Percentiles rank a stretch among this genome's conserved stretches.
These are phyloP conservation scores for Choiromyces venosus DNA, from an alignment of 495 filamentous ascomycete genomes.

Conservation along the genomic window DNA sequence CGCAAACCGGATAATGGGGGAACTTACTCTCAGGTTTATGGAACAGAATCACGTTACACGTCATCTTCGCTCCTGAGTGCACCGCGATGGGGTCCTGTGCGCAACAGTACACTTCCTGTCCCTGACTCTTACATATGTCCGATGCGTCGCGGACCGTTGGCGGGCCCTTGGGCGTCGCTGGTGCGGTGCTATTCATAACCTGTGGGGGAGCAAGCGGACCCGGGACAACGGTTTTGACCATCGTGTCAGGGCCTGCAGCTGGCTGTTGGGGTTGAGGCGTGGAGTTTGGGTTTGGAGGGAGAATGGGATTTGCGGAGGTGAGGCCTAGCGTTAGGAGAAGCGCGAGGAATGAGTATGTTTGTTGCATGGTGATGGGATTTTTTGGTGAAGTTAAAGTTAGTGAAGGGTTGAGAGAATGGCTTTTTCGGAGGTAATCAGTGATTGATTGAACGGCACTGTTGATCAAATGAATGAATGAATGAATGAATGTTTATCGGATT, in stretches of 20 bases:
- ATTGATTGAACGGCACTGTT: not conserved
- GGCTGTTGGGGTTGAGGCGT: not conserved
- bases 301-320: not conserved
- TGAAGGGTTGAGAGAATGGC: not conserved
- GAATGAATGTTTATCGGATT: not conserved
- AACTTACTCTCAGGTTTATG: not conserved
- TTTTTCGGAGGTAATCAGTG: not conserved
- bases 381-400: not conserved
- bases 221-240: not conserved
- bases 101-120: not conserved
- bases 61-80: not conserved
- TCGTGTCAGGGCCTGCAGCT: not conserved
- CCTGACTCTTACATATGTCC: not conserved
- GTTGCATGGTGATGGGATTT: not conserved
- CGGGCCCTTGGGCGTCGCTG: not conserved
- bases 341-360: not conserved
- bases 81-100: not conserved
- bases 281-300: not conserved
- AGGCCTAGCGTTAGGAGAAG: not conserved
- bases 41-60: not conserved
- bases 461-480: not conserved
- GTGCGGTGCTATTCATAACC: not conserved
- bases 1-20: not conserved
- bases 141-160: not conserved
- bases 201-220: not conserved